Evolutionary conservation across 306 rosid species (phyloP).

Genomic region (Sophora flavescens): DNA sequence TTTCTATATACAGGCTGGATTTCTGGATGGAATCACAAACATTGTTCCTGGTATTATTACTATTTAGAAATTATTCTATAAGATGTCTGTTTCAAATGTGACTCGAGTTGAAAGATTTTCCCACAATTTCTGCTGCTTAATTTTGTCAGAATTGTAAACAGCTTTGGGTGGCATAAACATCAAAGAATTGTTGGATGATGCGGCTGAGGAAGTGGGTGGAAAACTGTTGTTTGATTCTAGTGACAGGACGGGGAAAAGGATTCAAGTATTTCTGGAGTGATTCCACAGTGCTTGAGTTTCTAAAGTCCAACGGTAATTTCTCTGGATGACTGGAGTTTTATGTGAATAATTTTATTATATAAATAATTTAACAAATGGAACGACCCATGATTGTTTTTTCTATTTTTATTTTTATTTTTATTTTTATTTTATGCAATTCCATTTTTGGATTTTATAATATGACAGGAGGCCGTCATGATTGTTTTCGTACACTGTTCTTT

Average conservation of each 20-base stretch:
- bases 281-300: conserved; percentile 33
- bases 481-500: too few species aligned
- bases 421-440: too few species aligned
- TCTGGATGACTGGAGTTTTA: conserved; percentile 10
- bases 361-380: too few species aligned
- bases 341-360: not conserved
- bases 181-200: conserved; percentile 81
- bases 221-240: conserved; percentile 76
- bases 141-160: conserved; percentile 46
- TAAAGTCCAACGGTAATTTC: conserved; percentile 45
- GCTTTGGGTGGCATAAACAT: conserved; percentile 90
- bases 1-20: conserved; percentile 79
- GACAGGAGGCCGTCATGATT: too few species aligned
- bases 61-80: conserved; percentile 32
- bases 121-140: conserved; percentile 20
- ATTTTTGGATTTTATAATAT: too few species aligned
- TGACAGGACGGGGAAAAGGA: conserved; percentile 86
- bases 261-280: conserved; percentile 88
- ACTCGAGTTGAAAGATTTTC: conserved; percentile 26
- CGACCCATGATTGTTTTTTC: too few species aligned
- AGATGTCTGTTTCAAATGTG: not conserved
- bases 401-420: too few species aligned
- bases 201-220: conserved; percentile 84
- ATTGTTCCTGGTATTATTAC: conserved; percentile 87
- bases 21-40: conserved; percentile 88